Conservation (phyloP, 352 stramenopile species). For the Globisporangium paddicum region DNA sequence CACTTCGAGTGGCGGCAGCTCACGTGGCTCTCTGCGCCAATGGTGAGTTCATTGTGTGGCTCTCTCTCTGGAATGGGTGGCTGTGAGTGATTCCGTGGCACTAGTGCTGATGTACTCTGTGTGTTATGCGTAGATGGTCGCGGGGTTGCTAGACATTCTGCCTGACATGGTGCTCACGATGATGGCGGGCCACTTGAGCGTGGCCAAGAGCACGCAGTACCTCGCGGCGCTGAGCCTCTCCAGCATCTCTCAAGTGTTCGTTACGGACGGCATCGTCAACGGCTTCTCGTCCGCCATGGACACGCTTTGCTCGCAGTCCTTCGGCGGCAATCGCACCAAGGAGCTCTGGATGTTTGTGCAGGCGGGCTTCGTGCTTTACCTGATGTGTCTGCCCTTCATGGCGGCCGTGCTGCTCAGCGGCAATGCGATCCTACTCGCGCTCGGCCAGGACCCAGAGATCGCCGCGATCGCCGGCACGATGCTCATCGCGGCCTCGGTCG, state of each 20-base stretch:
- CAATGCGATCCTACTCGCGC: slow-evolving; percentile 14
- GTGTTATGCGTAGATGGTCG: slow-evolving; percentile 17
- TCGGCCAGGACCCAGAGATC: slow-evolving; percentile 33
- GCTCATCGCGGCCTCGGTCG: slow-evolving; percentile 13
- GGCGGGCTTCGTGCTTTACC: slow-evolving; percentile 22
- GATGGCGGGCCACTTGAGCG: slow-evolving; percentile 29
- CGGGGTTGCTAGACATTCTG: slow-evolving; percentile 32
- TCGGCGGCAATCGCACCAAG: slow-evolving; percentile 21
- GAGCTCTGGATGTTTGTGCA: slow-evolving; percentile 46
- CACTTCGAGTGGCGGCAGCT: slow-evolving; percentile 16
- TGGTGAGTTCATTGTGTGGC: slow-evolving; percentile 11
- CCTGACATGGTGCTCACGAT: slow-evolving; percentile 31
- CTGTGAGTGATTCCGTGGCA: background rate
- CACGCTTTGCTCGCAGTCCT: slow-evolving; percentile 36
- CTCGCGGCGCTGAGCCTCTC: slow-evolving; percentile 22
- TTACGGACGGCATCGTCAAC: slow-evolving; percentile 17
- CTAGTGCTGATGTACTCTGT: background rate
- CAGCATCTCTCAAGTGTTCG: slow-evolving; percentile 16
- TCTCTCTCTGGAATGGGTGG: background rate
- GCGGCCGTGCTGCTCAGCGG: slow-evolving; percentile 18
- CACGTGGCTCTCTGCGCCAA: slow-evolving; percentile 11
- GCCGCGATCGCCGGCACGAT: slow-evolving; percentile 19
- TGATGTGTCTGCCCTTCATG: slow-evolving; percentile 14
- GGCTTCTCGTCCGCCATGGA: slow-evolving; percentile 26
- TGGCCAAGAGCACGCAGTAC: slow-evolving; percentile 28